Evolutionary conservation across 768 basidiomycete species (phyloP).

Genomic region (Erythrobasidium yunnanense): DNA sequence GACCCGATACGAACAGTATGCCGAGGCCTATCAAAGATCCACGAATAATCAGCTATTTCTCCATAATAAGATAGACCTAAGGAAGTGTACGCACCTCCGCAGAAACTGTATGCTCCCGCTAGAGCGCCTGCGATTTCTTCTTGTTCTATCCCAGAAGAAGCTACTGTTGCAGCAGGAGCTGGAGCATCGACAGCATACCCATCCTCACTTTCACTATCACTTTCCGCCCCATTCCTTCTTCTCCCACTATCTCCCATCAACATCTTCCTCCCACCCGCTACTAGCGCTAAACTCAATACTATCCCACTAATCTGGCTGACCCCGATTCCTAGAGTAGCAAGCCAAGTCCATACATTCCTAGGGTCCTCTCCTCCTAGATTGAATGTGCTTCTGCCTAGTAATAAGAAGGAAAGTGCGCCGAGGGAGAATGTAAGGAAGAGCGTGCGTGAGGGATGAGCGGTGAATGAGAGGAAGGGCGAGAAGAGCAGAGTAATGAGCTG

Average conservation of each 20-base stretch:
- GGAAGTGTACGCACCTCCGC: slow-evolving; percentile 2
- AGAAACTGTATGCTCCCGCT: slow-evolving; percentile 11
- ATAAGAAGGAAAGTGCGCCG: neutral
- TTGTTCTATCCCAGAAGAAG: neutral
- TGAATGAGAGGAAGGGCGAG: neutral
- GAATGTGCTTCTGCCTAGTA: slow-evolving; percentile 4
- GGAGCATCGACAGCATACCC: neutral
- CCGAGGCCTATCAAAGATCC: neutral
- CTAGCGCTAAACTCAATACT: neutral
- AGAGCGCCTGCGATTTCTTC: slow-evolving; percentile 12
- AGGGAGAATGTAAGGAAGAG: neutral
- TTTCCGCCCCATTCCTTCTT: neutral
- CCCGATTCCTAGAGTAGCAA: slow-evolving; percentile 2
- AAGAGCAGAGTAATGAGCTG: slow-evolving; percentile 20
- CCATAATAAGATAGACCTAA: neutral
- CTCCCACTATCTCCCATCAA: neutral
- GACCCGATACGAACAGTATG: neutral
- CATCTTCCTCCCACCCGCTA: neutral
- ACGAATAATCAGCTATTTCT: neutral
- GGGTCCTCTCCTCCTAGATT: neutral
- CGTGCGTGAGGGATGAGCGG: neutral
- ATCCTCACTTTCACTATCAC: neutral
- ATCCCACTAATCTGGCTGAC: neutral
- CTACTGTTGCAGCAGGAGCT: neutral
- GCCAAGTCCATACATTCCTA: slow-evolving; percentile 4